Evolutionary conservation across 345 rosid genomes (phyloP).

Genomic region (Eucalyptus cloeziana): DNA sequence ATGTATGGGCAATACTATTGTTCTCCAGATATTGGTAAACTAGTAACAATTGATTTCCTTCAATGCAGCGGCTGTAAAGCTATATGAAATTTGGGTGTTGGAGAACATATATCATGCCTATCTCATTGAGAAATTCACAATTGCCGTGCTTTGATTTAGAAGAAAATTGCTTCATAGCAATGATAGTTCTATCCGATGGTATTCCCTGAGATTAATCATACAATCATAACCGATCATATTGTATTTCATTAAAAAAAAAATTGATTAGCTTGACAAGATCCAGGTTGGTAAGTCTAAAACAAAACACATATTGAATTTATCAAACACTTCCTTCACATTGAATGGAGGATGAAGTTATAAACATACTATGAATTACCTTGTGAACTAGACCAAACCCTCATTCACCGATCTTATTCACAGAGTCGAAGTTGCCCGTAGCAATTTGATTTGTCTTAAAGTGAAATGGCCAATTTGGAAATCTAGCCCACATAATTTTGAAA

Average conservation of each 20-base stretch:
- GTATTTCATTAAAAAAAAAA: too few species aligned
- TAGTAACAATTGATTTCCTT: constrained; percentile 50
- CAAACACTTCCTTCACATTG: too few species aligned
- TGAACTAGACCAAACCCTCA: constrained; percentile 86
- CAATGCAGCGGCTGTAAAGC: constrained; percentile 36
- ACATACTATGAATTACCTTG: constrained; percentile 27
- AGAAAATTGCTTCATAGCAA: constrained; percentile 56
- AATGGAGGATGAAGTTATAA: neutral
- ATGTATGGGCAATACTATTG: constrained; percentile 42
- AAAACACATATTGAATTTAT: too few species aligned
- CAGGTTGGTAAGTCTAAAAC: neutral
- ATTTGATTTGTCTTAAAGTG: constrained; percentile 67
- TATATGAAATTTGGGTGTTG: constrained; percentile 47
- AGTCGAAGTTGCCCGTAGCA: constrained; percentile 65
- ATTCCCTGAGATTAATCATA: constrained; percentile 17
- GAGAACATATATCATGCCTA: constrained; percentile 57
- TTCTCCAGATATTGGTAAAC: constrained; percentile 53
- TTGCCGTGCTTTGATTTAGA: constrained; percentile 60
- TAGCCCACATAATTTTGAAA: constrained; percentile 43
- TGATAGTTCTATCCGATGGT: constrained; percentile 28
- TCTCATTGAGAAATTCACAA: constrained; percentile 51
- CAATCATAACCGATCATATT: too few species aligned
- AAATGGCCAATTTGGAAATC: constrained; percentile 70
- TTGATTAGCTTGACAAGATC: neutral
- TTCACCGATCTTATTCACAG: constrained; percentile 73